Evolutionary conservation across 495 filamentous ascomycete genomes (phyloP).

Genomic region (Annulohypoxylon nitens): DNA sequence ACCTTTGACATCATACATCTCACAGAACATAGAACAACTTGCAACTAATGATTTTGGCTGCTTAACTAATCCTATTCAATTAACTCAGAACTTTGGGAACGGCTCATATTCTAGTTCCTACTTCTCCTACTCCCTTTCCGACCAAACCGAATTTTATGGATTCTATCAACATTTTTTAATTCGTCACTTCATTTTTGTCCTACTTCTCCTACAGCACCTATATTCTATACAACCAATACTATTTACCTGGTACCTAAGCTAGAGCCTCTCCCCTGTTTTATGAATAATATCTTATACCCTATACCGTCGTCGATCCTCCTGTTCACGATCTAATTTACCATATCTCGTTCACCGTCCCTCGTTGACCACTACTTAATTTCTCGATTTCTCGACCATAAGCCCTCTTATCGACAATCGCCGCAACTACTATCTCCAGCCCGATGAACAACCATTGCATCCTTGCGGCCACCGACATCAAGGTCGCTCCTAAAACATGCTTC

Average conservation of each 20-base stretch:
- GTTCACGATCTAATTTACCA: constrained; percentile 19
- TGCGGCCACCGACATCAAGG: background rate
- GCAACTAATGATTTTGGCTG: background rate
- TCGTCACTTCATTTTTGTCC: constrained; percentile 3
- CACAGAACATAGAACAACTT: background rate
- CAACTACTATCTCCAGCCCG: background rate
- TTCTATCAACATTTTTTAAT: constrained; percentile 17
- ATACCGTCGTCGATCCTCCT: constrained; percentile 20
- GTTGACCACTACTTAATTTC: background rate
- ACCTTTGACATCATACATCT: constrained; percentile 8
- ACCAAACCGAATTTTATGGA: background rate
- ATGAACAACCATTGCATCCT: constrained; percentile 24
- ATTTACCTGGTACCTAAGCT: constrained; percentile 6
- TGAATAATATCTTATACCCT: constrained; percentile 21
- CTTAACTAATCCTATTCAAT: background rate
- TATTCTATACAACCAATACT: constrained; percentile 8
- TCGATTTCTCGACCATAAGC: too few species aligned
- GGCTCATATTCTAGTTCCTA: background rate
- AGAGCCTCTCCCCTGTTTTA: constrained; percentile 4
- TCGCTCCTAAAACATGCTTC: constrained; percentile 72
- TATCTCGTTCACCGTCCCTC: constrained; percentile 5
- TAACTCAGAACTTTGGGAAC: background rate
- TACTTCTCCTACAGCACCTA: constrained; percentile 12
- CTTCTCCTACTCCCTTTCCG: background rate
- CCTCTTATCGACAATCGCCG: constrained; percentile 2